phyloP scores from a whole-genome alignment of 257 asterid species.

The Scutellaria galericulata region DNA sequence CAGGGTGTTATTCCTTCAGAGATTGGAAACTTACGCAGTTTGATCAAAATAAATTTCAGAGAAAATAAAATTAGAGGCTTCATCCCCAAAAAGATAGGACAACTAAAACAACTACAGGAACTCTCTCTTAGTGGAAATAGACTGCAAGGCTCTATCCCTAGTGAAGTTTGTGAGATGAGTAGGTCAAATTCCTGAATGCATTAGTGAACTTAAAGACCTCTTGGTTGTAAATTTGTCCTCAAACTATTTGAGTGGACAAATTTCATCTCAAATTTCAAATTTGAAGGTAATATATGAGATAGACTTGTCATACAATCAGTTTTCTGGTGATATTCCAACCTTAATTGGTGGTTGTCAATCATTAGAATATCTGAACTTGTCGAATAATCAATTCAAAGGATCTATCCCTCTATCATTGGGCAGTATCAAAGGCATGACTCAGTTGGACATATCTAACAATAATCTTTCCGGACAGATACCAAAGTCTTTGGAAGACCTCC shows the following conservation, averaged over 20 bases:
- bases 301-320: not conserved
- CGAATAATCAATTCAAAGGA: not conserved
- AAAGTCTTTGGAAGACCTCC: not conserved
- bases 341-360: not conserved
- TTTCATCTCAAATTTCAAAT: not conserved
- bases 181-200: no score
- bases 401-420: not conserved
- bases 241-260: not conserved
- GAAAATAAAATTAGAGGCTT: no score
- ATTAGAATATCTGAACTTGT: not conserved
- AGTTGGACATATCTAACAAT: not conserved
- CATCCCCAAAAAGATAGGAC: no score
- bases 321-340: conserved; percentile 16
- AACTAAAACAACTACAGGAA: no score
- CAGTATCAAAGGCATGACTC: not conserved
- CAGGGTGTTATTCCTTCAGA: no score
- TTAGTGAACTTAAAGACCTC: not conserved
- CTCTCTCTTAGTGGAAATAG: no score
- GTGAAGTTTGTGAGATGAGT: no score
- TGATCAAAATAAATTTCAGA: no score
- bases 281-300: not conserved
- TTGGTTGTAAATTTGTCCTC: not conserved
- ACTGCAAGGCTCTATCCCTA: no score
- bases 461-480: conserved; percentile 13
- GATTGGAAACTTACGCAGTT: no score